Percentiles rank a stretch among this genome's conserved stretches.
Evolutionary conservation across 371 early-diverging fungal genomes (phyloP).

Genomic region (Gilbertella persicaria): DNA sequence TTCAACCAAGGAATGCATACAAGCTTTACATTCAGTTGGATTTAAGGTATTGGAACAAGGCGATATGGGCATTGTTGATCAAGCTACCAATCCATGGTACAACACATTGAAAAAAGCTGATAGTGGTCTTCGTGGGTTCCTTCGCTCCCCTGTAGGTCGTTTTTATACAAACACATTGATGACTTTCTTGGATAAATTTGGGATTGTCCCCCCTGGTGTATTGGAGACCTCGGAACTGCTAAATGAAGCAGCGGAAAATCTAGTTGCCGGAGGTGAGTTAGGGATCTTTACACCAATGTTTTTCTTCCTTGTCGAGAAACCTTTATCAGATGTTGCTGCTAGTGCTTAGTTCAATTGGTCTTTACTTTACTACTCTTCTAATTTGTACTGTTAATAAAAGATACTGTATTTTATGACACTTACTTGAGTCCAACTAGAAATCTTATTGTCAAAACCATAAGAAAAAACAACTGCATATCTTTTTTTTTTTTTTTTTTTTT

Average conservation of each 20-base stretch:
- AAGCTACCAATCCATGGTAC: slow-evolving; percentile 71
- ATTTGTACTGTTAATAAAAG: neutral
- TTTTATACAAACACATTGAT: slow-evolving; percentile 63
- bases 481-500: too few relatives aligned
- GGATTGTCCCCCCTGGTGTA: slow-evolving; percentile 71
- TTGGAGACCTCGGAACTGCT: slow-evolving; percentile 69
- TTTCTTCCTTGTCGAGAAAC: slow-evolving; percentile 77
- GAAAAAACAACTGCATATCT: too few relatives aligned
- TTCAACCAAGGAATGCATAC: slow-evolving; percentile 58
- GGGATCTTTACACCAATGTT: slow-evolving; percentile 84
- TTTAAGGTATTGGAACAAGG: slow-evolving; percentile 68
- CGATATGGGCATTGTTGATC: slow-evolving; percentile 61
- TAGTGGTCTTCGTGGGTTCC: slow-evolving; percentile 55
- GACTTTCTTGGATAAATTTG: slow-evolving; percentile 62
- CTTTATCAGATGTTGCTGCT: slow-evolving; percentile 20
- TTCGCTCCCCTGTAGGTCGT: slow-evolving; percentile 52
- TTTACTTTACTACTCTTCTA: too few relatives aligned
- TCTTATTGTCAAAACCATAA: too few relatives aligned
- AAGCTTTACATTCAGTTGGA: slow-evolving; percentile 69
- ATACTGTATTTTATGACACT: too few relatives aligned
- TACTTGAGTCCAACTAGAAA: too few relatives aligned
- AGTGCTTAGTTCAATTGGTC: too few relatives aligned
- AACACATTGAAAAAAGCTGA: slow-evolving; percentile 48
- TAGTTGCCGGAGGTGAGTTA: slow-evolving; percentile 72
- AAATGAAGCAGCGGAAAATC: slow-evolving; percentile 69